Conservation (phyloP, 1,139 yeast genomes). For the Kurtzmaniella natalensis region DNA sequence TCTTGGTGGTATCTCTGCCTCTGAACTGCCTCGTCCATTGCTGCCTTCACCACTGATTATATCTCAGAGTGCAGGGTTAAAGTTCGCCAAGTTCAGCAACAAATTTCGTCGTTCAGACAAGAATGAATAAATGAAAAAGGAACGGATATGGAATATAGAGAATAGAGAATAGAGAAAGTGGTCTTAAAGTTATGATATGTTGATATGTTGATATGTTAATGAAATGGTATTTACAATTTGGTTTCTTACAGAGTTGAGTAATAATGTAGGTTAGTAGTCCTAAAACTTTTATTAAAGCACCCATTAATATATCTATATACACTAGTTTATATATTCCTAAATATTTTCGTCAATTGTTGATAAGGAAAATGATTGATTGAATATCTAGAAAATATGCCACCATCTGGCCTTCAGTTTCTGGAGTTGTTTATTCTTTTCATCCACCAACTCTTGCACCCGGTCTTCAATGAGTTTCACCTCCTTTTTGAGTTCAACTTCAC, state of each 20-base stretch:
- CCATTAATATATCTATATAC: too few species aligned
- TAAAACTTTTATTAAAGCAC: too few species aligned
- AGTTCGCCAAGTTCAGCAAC: slow-evolving; percentile 40
- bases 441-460: slow-evolving; percentile 28
- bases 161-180: neutral
- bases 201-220: too few species aligned
- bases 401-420: slow-evolving; percentile 16
- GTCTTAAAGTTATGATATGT: too few species aligned
- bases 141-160: too few species aligned
- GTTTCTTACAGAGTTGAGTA: too few species aligned
- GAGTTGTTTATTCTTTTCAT: slow-evolving; percentile 21
- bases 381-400: slow-evolving; percentile 14
- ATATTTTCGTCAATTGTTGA: too few species aligned
- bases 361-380: too few species aligned
- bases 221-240: too few species aligned
- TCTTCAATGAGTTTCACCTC: slow-evolving; percentile 25
- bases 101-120: slow-evolving; percentile 16
- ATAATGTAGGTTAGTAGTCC: too few species aligned
- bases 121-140: too few species aligned
- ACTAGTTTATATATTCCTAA: too few species aligned
- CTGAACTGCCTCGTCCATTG: slow-evolving; percentile 18
- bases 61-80: slow-evolving; percentile 31
- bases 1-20: slow-evolving; percentile 14
- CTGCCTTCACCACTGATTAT: slow-evolving; percentile 20
- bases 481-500: slow-evolving; percentile 19